These are phyloP conservation scores for Colletotrichum sp. DNA, from an alignment of 2,329 filamentous ascomycete genomes.

Conservation along the genomic window DNA sequence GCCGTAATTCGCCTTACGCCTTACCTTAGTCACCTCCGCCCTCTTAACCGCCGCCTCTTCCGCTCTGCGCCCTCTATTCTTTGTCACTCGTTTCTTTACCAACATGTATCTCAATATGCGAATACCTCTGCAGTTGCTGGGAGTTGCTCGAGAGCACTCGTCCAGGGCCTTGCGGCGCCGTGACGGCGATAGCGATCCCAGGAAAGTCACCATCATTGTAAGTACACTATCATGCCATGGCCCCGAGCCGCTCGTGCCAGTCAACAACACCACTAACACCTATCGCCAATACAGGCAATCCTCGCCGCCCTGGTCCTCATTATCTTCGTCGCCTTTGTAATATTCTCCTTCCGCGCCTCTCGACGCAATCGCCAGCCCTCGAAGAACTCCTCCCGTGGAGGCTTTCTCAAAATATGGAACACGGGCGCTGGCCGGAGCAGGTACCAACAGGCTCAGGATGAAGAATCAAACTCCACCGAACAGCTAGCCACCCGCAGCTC, in stretches of 20 bases:
- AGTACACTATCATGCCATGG: neutral
- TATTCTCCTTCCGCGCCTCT: conserved; percentile 26
- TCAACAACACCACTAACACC: neutral
- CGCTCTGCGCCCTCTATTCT: neutral
- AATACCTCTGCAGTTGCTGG: neutral
- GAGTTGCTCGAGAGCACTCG: neutral
- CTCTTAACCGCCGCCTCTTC: conserved; percentile 1
- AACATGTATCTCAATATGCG: conserved; percentile 15
- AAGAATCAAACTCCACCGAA: conserved; percentile 27
- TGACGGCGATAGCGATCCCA: neutral
- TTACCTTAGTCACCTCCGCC: neutral
- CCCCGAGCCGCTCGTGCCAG: neutral
- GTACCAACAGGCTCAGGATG: conserved; percentile 36
- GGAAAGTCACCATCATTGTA: conserved; percentile 19
- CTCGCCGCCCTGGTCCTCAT: conserved; percentile 27
- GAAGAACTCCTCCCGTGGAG: neutral
- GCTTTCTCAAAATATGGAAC: conserved; percentile 15
- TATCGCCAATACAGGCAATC: conserved; percentile 25
- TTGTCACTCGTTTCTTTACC: conserved; percentile 11
- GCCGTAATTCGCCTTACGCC: conserved; percentile 4
- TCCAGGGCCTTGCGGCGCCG: neutral
- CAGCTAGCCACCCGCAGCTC: neutral
- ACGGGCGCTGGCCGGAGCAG: neutral
- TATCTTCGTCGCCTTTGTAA: conserved; percentile 25
- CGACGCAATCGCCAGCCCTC: conserved; percentile 37